A percentile compares a stretch with the other conserved stretches of the same genome.
phyloP scores from a whole-genome alignment of 192 early-diverging fungal species.

The Coemansia sp. region DNA sequence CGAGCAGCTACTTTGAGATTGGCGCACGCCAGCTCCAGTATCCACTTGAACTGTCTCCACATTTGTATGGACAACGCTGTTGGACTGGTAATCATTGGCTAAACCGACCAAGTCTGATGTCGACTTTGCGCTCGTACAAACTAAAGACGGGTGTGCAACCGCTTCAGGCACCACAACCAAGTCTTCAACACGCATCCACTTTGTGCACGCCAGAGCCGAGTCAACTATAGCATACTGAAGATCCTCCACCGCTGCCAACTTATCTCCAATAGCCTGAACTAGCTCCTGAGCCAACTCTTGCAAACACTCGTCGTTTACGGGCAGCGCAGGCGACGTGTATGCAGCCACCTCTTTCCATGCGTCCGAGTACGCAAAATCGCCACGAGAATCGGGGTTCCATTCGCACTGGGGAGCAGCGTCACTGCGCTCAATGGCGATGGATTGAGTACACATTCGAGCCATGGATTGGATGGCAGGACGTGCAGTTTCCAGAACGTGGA shows the following conservation, averaged over 20 bases:
- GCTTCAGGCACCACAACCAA: background rate
- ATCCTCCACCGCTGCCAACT: slow-evolving; percentile 27
- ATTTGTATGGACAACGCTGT: background rate
- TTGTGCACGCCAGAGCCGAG: slow-evolving; percentile 29
- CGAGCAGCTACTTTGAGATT: slow-evolving; percentile 5
- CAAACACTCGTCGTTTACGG: slow-evolving; percentile 14
- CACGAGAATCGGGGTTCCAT: background rate
- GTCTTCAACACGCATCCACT: slow-evolving; percentile 20
- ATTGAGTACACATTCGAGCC: slow-evolving; percentile 10
- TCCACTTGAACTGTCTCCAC: background rate
- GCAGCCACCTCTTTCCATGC: slow-evolving; percentile 19
- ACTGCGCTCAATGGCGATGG: slow-evolving; percentile 16
- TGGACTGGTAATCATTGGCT: background rate
- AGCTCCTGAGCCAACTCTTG: slow-evolving; percentile 11
- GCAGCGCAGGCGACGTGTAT: slow-evolving; percentile 12
- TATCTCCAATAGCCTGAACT: slow-evolving; percentile 19
- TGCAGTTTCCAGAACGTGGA: slow-evolving; percentile 17
- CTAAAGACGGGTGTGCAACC: background rate
- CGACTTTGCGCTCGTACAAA: background rate
- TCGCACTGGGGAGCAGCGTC: slow-evolving; percentile 35
- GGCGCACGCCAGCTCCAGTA: background rate
- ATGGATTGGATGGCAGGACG: slow-evolving; percentile 15
- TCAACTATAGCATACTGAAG: slow-evolving; percentile 45
- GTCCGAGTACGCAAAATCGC: slow-evolving; percentile 35
- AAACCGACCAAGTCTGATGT: slow-evolving; percentile 4